Evolutionary conservation across 2,329 filamentous ascomycete genomes (phyloP).

Genomic region (Elsinoe arachidis): DNA sequence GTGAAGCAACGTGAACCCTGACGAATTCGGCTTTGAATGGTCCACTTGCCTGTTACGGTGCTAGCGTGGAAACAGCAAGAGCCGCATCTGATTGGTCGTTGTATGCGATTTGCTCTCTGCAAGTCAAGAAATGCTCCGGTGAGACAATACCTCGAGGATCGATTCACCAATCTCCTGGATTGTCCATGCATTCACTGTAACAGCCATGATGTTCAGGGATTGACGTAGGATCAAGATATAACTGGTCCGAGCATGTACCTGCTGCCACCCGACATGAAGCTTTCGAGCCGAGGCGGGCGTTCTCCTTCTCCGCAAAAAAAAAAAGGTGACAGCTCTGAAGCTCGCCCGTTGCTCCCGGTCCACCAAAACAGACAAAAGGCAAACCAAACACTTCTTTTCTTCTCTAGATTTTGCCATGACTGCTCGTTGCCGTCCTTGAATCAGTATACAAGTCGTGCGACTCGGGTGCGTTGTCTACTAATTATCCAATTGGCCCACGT

Average conservation of each 20-base stretch:
- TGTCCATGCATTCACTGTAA: neutral
- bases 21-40: constrained; percentile 5
- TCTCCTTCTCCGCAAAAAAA: neutral
- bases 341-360: neutral
- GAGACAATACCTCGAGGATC: neutral
- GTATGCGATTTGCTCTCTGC: neutral
- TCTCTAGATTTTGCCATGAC: neutral
- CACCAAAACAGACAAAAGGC: neutral
- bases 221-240: too few relatives aligned
- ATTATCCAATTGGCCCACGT: constrained; percentile 11
- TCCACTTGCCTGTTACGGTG: neutral
- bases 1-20: neutral
- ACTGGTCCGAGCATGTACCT: too few relatives aligned
- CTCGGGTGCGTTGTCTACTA: neutral
- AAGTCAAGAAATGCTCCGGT: neutral
- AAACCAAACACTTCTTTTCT: neutral
- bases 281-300: neutral
- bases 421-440: neutral
- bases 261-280: neutral
- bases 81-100: neutral
- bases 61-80: neutral
- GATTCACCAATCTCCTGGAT: neutral
- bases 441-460: neutral
- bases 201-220: too few relatives aligned
- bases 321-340: neutral